These are phyloP conservation scores for Cytospora piceae DNA, from an alignment of 2,329 filamentous ascomycete genomes.

Conservation along the genomic window DNA sequence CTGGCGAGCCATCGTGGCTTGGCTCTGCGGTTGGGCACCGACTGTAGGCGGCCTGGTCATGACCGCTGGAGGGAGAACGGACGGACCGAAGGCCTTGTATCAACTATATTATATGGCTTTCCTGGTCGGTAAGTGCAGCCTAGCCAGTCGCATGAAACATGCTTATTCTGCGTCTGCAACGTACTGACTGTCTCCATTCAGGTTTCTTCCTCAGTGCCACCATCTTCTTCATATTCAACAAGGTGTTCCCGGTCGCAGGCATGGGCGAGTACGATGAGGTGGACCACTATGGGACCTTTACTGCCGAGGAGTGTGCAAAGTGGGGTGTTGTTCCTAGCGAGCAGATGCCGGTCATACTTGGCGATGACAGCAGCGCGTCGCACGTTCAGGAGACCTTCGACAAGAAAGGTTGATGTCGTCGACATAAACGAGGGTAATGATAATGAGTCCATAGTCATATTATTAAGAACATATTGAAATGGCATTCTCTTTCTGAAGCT, in stretches of 20 bases:
- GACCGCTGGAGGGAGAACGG: conserved; percentile 37
- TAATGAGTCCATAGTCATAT: neutral
- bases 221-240: conserved; percentile 40
- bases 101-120: conserved; percentile 54
- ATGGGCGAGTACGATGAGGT: conserved; percentile 48
- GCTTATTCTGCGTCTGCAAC: neutral
- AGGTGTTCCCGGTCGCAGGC: conserved; percentile 44
- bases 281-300: conserved; percentile 52
- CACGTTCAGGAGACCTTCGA: conserved; percentile 23
- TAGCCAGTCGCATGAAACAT: conserved; percentile 23
- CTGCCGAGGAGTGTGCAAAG: conserved; percentile 45
- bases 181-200: conserved; percentile 23
- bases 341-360: conserved; percentile 7
- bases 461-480: no score
- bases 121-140: conserved; percentile 41
- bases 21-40: conserved; percentile 49
- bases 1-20: conserved; percentile 47
- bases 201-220: conserved; percentile 44
- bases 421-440: neutral
- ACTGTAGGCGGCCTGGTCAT: conserved; percentile 47
- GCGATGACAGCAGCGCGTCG: conserved; percentile 15
- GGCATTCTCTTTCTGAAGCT: neutral
- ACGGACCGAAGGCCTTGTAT: conserved; percentile 43
- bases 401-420: conserved; percentile 8
- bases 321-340: conserved; percentile 22